Conservation (phyloP, 1,284 basidiomycete species). For the Apiotrichum sp. region DNA sequence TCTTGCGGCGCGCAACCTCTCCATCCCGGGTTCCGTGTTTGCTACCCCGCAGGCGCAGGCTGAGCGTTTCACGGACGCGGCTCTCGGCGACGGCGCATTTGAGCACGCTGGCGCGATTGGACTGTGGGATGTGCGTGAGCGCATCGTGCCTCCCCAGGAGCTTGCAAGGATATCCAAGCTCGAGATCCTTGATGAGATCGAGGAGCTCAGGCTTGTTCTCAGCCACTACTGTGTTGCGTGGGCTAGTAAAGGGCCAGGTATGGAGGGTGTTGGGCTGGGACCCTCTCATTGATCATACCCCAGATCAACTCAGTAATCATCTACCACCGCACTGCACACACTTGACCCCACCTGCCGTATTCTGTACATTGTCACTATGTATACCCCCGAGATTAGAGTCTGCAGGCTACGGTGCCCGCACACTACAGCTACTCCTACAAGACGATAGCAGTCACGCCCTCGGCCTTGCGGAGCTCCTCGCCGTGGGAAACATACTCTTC, state of each 20-base stretch:
- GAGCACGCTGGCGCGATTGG: slow-evolving; percentile 55
- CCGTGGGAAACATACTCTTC: slow-evolving; percentile 60
- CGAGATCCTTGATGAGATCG: slow-evolving; percentile 83
- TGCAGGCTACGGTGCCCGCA: too few species aligned
- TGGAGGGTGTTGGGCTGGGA: slow-evolving; percentile 8
- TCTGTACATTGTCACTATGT: too few species aligned
- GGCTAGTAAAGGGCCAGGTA: slow-evolving; percentile 48
- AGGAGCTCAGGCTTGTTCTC: slow-evolving; percentile 81
- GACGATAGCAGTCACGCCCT: slow-evolving; percentile 19
- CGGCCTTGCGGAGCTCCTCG: slow-evolving; percentile 50
- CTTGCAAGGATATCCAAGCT: slow-evolving; percentile 63
- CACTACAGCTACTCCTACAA: neutral
- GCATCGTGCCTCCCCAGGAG: slow-evolving; percentile 56
- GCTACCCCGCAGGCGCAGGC: slow-evolving; percentile 56
- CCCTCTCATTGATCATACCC: too few species aligned
- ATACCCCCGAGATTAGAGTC: too few species aligned
- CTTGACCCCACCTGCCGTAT: too few species aligned
- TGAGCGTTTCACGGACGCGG: slow-evolving; percentile 53
- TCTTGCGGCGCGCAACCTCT: slow-evolving; percentile 67
- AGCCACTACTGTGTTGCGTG: slow-evolving; percentile 82
- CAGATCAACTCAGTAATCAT: too few species aligned
- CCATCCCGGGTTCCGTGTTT: slow-evolving; percentile 68
- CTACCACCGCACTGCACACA: too few species aligned
- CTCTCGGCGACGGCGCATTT: slow-evolving; percentile 50
- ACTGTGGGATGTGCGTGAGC: slow-evolving; percentile 61